Evolutionary conservation across 2,329 filamentous ascomycete genomes (phyloP).

Genomic region (Monilinia vaccinii-corymbosi): DNA sequence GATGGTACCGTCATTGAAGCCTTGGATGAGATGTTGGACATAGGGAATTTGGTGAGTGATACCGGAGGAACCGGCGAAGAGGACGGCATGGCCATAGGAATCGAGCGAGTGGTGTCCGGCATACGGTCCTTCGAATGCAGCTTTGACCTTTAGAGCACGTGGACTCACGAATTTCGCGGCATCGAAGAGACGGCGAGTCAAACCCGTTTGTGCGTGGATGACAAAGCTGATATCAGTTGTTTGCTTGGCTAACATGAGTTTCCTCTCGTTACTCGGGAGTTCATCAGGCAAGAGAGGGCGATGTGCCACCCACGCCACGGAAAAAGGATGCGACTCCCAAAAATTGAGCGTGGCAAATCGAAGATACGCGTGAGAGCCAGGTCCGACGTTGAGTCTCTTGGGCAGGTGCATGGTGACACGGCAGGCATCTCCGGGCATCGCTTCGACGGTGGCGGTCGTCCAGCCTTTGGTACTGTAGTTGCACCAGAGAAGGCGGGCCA

Average conservation of each 20-base stretch:
- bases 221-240: conserved; percentile 61
- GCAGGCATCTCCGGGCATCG: conserved; percentile 59
- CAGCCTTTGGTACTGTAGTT: conserved; percentile 47
- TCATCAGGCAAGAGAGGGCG: conserved; percentile 30
- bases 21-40: conserved; percentile 65
- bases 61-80: conserved; percentile 87
- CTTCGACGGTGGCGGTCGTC: conserved; percentile 57
- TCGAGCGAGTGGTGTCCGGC: conserved; percentile 73
- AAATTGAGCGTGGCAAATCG: conserved; percentile 56
- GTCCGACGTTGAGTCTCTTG: conserved; percentile 54
- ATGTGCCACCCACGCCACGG: conserved; percentile 64
- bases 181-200: conserved; percentile 75
- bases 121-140: conserved; percentile 85
- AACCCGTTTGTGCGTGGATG: conserved; percentile 77
- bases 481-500: conserved; percentile 53
- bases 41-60: conserved; percentile 95
- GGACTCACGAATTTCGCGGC: conserved; percentile 41
- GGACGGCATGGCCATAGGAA: conserved; percentile 84
- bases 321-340: conserved; percentile 73
- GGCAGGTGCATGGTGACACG: conserved; percentile 63
- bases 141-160: conserved; percentile 30
- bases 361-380: conserved; percentile 67
- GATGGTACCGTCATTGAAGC: conserved; percentile 59
- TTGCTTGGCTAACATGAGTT: not conserved
- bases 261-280: conserved; percentile 32